These are phyloP conservation scores for Sergeia podlipaevii DNA, from an alignment of 208 protist genomes.

Conservation along the genomic window DNA sequence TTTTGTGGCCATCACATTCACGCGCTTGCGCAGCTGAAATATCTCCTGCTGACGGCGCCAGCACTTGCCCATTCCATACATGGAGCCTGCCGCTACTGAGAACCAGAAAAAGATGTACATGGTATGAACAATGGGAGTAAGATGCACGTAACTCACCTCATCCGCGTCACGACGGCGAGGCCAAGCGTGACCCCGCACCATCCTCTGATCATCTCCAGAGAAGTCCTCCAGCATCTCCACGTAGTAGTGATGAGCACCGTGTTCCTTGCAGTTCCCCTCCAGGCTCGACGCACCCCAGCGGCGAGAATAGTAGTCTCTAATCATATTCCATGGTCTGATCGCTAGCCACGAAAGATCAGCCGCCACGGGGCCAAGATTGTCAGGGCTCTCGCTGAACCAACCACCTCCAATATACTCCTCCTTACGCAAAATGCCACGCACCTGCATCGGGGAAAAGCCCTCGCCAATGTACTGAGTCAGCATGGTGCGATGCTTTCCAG, in stretches of 20 bases:
- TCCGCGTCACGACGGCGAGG: constrained; percentile 67
- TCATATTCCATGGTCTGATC: constrained; percentile 80
- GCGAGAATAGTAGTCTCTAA: constrained; percentile 55
- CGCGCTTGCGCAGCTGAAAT: constrained; percentile 53
- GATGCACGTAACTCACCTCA: constrained; percentile 82
- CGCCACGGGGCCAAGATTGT: constrained; percentile 70
- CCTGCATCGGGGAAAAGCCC: constrained; percentile 37
- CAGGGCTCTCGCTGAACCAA: constrained; percentile 40
- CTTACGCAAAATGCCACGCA: constrained; percentile 67
- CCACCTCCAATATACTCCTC: constrained; percentile 71
- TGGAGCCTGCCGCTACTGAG: constrained; percentile 60
- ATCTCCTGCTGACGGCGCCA: constrained; percentile 70
- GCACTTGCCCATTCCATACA: constrained; percentile 78
- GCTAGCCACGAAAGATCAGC: constrained; percentile 75
- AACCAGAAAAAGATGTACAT: constrained; percentile 90
- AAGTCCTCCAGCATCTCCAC: constrained; percentile 87
- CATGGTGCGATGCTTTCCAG: constrained; percentile 78
- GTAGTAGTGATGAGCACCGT: constrained; percentile 78
- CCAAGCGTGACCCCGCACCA: constrained; percentile 73
- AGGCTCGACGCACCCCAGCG: constrained; percentile 45
- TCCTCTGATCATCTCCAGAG: constrained; percentile 83
- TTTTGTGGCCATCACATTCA: constrained; percentile 34
- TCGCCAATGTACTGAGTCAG: constrained; percentile 84
- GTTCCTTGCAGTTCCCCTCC: constrained; percentile 26
- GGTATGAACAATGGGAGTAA: constrained; percentile 79